A percentile compares a stretch with the other conserved stretches of the same genome.
These are phyloP conservation scores for Diaporthe amygdali DNA, from an alignment of 2,329 filamentous ascomycete species.

Conservation along the genomic window DNA sequence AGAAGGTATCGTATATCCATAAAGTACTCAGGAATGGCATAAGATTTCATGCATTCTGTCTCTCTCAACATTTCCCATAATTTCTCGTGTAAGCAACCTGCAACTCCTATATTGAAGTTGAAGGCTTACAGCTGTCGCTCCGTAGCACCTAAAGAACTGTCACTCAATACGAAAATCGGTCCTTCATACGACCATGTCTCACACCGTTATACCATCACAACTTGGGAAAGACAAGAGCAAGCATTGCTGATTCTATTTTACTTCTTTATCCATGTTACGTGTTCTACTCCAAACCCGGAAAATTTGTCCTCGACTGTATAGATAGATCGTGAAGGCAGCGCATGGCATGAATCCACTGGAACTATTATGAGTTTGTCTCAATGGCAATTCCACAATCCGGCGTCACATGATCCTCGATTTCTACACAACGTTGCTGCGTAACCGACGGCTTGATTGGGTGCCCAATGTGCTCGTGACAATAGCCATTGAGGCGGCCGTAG, in stretches of 20 bases:
- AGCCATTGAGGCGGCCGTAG: no score
- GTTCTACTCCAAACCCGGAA: background rate
- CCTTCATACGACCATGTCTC: background rate
- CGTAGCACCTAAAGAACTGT: background rate
- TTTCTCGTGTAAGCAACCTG: background rate
- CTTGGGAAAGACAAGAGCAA: background rate
- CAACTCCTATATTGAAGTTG: background rate
- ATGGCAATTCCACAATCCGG: background rate
- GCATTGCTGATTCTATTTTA: no score
- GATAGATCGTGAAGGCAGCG: background rate
- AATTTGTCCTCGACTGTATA: background rate
- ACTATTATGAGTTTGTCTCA: background rate
- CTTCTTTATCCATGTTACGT: no score
- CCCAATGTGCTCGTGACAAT: background rate
- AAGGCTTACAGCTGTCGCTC: background rate
- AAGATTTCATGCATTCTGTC: background rate
- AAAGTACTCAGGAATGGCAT: background rate
- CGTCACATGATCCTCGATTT: background rate
- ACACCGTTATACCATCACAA: background rate
- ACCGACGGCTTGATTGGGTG: background rate
- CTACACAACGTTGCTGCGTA: background rate
- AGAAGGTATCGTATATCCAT: background rate
- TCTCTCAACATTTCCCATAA: background rate
- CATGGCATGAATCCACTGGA: background rate
- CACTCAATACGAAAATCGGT: background rate